Percentiles rank a stretch among this genome's conserved stretches.
phyloP scores from a whole-genome alignment of 352 stramenopile species.

The Globisporangium cylindrosporum region DNA sequence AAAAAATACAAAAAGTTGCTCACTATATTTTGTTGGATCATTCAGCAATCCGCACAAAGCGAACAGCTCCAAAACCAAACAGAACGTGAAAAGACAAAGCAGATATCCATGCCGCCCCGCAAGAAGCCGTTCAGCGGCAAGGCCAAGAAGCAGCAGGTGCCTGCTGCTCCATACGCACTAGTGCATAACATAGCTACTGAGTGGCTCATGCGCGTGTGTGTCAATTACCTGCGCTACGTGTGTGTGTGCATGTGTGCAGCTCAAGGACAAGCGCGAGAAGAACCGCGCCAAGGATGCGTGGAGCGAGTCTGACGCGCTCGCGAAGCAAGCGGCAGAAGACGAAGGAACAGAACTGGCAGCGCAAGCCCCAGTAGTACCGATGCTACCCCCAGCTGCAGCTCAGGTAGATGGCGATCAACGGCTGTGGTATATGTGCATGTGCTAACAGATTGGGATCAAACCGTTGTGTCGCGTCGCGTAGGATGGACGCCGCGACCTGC shows the following conservation, averaged over 20 bases:
- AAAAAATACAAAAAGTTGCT: background rate
- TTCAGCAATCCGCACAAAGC: background rate
- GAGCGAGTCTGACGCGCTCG: slow-evolving; percentile 21
- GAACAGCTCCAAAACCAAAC: background rate
- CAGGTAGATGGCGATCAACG: background rate
- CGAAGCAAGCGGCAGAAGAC: slow-evolving; percentile 18
- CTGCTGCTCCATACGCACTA: background rate
- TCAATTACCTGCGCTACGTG: background rate
- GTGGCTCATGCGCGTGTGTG: background rate
- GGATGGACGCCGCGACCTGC: slow-evolving; percentile 49
- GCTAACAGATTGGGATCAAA: background rate
- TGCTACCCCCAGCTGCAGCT: background rate
- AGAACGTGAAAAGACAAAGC: background rate
- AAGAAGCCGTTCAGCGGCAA: slow-evolving; percentile 88
- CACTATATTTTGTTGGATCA: background rate
- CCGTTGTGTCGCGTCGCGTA: background rate
- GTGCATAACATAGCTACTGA: background rate
- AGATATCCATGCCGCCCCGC: slow-evolving; percentile 29
- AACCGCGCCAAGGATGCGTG: slow-evolving; percentile 34
- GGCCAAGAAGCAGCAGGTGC: slow-evolving; percentile 85
- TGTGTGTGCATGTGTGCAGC: slow-evolving; percentile 23
- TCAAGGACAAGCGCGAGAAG: slow-evolving; percentile 74
- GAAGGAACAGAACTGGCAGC: slow-evolving; percentile 1
- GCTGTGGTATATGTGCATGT: background rate
- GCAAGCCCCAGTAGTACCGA: background rate